Base-by-base conservation (phyloP, 202 grass and related monocot genomes). In the Digitaria exilis region DNA sequence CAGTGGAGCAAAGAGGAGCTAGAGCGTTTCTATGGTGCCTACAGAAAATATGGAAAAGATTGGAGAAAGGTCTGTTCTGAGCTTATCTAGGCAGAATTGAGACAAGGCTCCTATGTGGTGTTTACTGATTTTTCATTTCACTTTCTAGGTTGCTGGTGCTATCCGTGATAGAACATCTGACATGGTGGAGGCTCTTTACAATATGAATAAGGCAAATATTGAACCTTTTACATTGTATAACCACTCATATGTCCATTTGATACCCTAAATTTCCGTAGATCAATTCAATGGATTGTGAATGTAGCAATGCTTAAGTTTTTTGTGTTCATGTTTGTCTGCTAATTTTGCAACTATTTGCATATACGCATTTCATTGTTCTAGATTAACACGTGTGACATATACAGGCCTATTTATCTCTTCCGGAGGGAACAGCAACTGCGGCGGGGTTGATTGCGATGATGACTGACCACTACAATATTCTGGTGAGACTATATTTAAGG, bases 381-480 rank as follows among this genome's bases (percentile, higher is more conserved):
- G 26, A 87, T 79, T 87, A 87, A 90, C 8, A 31, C 82, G 44
- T 75, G 42, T 60, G 82, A 18, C 43, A 88, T 89, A 79, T 87
- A 48, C 86, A 98, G 96, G 93, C 96, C 73, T 98, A 98, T 94
- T 86, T 98, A 81, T 98, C 96, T 16, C 96, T 99, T 84, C 87
- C 96, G 4, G 96, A 99, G 84, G 93, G 96, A 88, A 95, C 89
- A 60, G 96, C 96, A 78, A 99, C 96, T 84, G 93, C 89, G 62
- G 96, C 91, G 48, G 96, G 96, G 34, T 84, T 99, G 60, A 99
- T 96, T 63, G 96, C 96, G 49, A 99, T 99, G 96, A 99, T 99
- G 96, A 99, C 89, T 12, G 96, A 99, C 76, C 96, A 99, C 81
- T 94, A 96, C 80, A 99, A 95, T 83, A 99, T 94, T 90, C 63